Conservation (phyloP, 2,329 filamentous ascomycete genomes). For the Zalaria obscura region DNA sequence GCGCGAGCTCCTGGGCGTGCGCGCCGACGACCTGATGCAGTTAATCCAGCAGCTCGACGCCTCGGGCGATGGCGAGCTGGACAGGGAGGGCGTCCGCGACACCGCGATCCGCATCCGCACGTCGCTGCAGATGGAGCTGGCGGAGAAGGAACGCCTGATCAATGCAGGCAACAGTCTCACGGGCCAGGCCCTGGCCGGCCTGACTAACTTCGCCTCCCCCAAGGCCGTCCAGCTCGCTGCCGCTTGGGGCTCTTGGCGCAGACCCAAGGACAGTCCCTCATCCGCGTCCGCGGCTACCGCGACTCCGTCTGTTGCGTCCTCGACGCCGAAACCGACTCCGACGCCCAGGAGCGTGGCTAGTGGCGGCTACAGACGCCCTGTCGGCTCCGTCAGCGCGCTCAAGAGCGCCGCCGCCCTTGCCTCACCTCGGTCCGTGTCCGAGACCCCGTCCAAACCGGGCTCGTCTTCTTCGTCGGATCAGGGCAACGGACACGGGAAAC, state of each 20-base stretch:
- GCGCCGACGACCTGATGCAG: slow-evolving; percentile 82
- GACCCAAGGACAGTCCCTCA: slow-evolving; percentile 23
- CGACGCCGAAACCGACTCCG: slow-evolving; percentile 1
- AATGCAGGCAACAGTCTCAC: slow-evolving; percentile 38
- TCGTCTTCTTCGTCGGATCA: not conserved
- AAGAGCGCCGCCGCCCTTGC: too few relatives aligned
- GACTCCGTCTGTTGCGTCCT: not conserved
- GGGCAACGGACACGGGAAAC: slow-evolving; percentile 19
- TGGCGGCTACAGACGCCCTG: not conserved
- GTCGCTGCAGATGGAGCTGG: slow-evolving; percentile 95
- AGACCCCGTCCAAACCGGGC: not conserved
- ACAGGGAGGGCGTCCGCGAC: slow-evolving; percentile 69
- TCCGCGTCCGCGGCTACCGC: not conserved
- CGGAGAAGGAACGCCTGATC: slow-evolving; percentile 77
- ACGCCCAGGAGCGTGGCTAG: not conserved
- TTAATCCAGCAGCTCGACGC: slow-evolving; percentile 68
- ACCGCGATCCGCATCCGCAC: slow-evolving; percentile 85
- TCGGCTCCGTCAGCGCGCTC: not conserved
- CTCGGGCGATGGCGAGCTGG: slow-evolving; percentile 43
- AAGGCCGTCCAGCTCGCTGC: slow-evolving; percentile 81
- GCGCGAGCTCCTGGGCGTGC: slow-evolving; percentile 79
- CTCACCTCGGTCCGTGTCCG: too few relatives aligned
- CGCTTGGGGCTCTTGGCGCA: slow-evolving; percentile 95
- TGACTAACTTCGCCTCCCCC: slow-evolving; percentile 65
- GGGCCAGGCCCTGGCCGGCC: slow-evolving; percentile 54